Percentiles rank a stretch among this genome's conserved stretches.
Evolutionary conservation across 2,329 filamentous ascomycete genomes (phyloP).

Genomic region (Microdochium trichocladiopsis): DNA sequence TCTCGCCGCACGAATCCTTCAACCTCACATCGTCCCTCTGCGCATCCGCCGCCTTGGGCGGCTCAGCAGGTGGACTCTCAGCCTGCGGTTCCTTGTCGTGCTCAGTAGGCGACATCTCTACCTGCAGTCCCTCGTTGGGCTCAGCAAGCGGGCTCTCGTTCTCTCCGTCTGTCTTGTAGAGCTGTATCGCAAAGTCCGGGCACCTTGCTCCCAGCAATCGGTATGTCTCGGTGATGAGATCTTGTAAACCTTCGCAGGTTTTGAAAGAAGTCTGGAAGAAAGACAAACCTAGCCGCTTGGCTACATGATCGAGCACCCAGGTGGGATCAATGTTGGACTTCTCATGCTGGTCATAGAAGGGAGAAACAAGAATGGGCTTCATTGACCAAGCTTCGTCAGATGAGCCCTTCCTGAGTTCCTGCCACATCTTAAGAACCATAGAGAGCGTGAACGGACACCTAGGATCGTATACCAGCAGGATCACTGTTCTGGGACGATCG

Average conservation of each 20-base stretch:
- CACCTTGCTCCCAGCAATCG: background rate
- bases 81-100: background rate
- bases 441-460: background rate
- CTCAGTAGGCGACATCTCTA: no score
- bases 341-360: background rate
- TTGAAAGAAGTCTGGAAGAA: background rate
- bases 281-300: no score
- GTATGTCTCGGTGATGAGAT: background rate
- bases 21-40: background rate
- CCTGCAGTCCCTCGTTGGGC: no score
- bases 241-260: background rate
- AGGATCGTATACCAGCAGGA: background rate
- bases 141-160: background rate
- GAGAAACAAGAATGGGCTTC: background rate
- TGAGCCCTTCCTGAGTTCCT: background rate
- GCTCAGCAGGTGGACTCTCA: background rate
- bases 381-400: background rate
- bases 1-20: background rate
- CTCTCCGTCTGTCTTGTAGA: background rate
- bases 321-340: no score
- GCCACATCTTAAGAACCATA: background rate
- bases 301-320: no score
- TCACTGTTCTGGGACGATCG: background rate
- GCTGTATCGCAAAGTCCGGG: background rate
- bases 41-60: background rate